Evolutionary conservation across 2,329 filamentous ascomycete species (phyloP).

Genomic region (Didymella pomorum): DNA sequence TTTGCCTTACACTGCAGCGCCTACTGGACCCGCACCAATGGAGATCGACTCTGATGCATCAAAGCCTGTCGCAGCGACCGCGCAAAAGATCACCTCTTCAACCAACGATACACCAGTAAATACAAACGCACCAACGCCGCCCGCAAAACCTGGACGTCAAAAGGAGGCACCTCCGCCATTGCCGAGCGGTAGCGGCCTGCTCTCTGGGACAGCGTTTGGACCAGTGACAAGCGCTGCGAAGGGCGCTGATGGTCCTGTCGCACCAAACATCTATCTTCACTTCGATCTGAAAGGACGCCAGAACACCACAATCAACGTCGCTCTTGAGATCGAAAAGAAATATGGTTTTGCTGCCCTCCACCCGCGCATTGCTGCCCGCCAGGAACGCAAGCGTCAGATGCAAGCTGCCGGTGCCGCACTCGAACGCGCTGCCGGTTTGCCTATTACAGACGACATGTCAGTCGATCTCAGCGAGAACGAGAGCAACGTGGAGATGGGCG

Average conservation of each 20-base stretch:
- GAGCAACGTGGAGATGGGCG: constrained; percentile 89
- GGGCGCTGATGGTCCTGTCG: constrained; percentile 49
- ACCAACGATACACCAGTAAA: constrained; percentile 53
- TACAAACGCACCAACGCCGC: constrained; percentile 60
- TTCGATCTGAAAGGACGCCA: constrained; percentile 81
- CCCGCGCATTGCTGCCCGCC: constrained; percentile 86
- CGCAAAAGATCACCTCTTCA: constrained; percentile 46
- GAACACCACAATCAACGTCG: constrained; percentile 95
- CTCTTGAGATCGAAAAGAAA: constrained; percentile 88
- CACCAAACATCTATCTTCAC: constrained; percentile 81
- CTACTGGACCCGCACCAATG: constrained; percentile 43
- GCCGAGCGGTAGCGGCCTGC: constrained; percentile 69
- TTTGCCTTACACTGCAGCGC: constrained; percentile 25
- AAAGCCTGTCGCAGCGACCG: constrained; percentile 28
- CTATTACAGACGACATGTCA: constrained; percentile 77
- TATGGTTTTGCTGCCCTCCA: constrained; percentile 96
- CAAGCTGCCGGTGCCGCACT: constrained; percentile 87
- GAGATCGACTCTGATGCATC: constrained; percentile 48
- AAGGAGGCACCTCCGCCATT: constrained; percentile 66
- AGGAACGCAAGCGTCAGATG: constrained; percentile 85
- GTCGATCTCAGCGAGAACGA: constrained; percentile 75
- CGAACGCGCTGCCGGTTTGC: constrained; percentile 76
- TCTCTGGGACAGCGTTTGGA: constrained; percentile 69
- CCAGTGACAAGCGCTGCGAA: constrained; percentile 58
- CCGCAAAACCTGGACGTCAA: constrained; percentile 62